Conservation (phyloP, 768 basidiomycete genomes). For the Leccinum broughii region DNA sequence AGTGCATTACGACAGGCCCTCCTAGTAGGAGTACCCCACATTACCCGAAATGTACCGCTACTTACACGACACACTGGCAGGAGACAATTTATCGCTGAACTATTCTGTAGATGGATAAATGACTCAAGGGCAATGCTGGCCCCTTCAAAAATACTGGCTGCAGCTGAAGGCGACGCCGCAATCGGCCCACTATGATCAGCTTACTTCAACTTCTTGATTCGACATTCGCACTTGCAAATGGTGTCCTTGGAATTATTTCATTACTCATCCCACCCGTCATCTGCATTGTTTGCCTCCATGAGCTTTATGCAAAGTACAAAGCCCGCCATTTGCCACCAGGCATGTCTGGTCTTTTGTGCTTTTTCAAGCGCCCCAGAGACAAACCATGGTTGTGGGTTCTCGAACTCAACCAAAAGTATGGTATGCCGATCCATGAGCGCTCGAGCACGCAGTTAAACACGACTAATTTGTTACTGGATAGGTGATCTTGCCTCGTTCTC, state of each 20-base stretch:
- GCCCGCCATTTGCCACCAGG: slow-evolving; percentile 18
- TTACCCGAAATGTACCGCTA: too few relatives aligned
- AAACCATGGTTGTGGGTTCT: slow-evolving; percentile 15
- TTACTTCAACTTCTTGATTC: background rate
- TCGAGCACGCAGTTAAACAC: too few relatives aligned
- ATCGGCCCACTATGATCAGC: background rate
- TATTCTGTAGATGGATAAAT: too few relatives aligned
- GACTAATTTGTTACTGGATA: background rate
- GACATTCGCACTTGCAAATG: background rate
- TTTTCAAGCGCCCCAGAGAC: slow-evolving; percentile 13
- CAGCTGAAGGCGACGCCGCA: slow-evolving; percentile 24
- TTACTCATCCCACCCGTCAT: background rate
- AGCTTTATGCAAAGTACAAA: slow-evolving; percentile 1
- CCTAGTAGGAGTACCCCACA: too few relatives aligned
- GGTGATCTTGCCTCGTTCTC: slow-evolving; percentile 18
- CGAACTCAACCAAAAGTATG: slow-evolving; percentile 14
- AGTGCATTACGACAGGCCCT: too few relatives aligned
- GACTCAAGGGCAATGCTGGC: too few relatives aligned
- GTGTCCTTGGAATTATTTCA: background rate
- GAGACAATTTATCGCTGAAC: too few relatives aligned
- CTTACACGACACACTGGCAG: too few relatives aligned
- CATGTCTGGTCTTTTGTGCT: slow-evolving; percentile 9
- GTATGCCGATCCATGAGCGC: background rate
- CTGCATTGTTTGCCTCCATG: background rate
- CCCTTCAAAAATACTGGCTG: too few relatives aligned